Evolutionary conservation across 1,139 yeast species (phyloP).

Genomic region (Taphrina communis): DNA sequence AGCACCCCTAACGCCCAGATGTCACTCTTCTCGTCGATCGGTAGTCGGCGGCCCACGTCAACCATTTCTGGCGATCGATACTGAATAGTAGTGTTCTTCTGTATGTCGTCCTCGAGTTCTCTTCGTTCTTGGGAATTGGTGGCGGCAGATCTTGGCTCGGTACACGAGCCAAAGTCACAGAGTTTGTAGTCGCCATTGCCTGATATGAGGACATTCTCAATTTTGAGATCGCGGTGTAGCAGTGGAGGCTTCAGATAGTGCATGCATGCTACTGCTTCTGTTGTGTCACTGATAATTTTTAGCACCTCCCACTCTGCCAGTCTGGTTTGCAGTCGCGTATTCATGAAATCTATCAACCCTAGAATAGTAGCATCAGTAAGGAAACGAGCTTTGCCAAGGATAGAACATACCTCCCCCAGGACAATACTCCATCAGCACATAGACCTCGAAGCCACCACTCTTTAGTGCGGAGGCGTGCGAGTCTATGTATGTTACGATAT

Average conservation of each 20-base stretch:
- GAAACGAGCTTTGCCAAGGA: neutral
- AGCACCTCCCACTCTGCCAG: slow-evolving; percentile 82
- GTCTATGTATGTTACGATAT: slow-evolving; percentile 87
- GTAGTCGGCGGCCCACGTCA: slow-evolving; percentile 79
- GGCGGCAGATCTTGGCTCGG: slow-evolving; percentile 68
- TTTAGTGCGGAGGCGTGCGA: slow-evolving; percentile 85
- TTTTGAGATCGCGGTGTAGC: slow-evolving; percentile 91
- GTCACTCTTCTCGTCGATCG: slow-evolving; percentile 93
- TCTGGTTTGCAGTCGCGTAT: slow-evolving; percentile 80
- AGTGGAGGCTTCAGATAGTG: slow-evolving; percentile 81
- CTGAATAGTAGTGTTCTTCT: slow-evolving; percentile 96
- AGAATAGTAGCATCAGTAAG: neutral
- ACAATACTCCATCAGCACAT: slow-evolving; percentile 91
- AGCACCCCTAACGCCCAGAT: slow-evolving; percentile 97
- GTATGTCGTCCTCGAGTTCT: slow-evolving; percentile 76
- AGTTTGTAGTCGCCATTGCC: slow-evolving; percentile 74
- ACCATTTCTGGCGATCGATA: slow-evolving; percentile 97
- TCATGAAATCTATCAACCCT: slow-evolving; percentile 92
- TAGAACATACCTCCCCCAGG: slow-evolving; percentile 57
- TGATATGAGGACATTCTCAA: slow-evolving; percentile 89
- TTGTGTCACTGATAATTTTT: slow-evolving; percentile 79
- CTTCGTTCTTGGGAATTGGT: slow-evolving; percentile 68
- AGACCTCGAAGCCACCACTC: slow-evolving; percentile 74
- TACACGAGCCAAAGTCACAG: slow-evolving; percentile 94
- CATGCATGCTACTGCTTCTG: slow-evolving; percentile 84